Base-by-base conservation (phyloP, 1,139 yeast species). In the Blastobotrys capitulatus region DNA sequence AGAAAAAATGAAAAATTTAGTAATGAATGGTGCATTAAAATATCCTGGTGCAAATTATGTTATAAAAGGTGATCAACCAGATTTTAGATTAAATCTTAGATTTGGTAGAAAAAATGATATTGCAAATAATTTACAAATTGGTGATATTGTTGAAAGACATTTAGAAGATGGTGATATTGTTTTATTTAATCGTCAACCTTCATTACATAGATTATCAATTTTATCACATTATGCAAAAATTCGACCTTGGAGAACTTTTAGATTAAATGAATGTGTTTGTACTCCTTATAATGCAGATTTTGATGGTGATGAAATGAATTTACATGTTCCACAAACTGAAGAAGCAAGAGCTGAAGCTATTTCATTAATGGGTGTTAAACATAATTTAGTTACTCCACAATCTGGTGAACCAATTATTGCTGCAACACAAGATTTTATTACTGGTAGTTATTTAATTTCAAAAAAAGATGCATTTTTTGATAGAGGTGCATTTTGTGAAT, bases 401-500 rank as follows among this genome's bases (percentile, higher is more conserved):
- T 87, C 96, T 31, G 99, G 99, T 61, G 98, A 94, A 63, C 99
- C 99, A 0, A 94, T 94, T 62, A 92, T 94, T 76, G 98, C 98
- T 1, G 99, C 99, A 8, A 94, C 98, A 1, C 99, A 94, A 73
- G 99, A 94, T 79, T 94, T 94, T 73, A 92, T 94, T 60, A 90
- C 97, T 5, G 98, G 97, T 15, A 87, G 97, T 0, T 94, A 84
- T 66, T 74, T 94, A 58, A 87, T 94, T 42, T 86, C 97, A 0
- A 90, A 86, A 61, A 94, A 92, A 67, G 98, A 94, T 65, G 79
- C 95, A 1, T 94, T 94, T 65, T 92, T 79, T 63, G 96, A 90
- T 65, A 78, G 96, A 56, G 95, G 94, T 1, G 74, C 88, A 2
- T 79, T 94, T 52, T 81, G 85, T 12, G 96, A 88, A 66, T 66